Evolutionary conservation across 179 eudicot genomes (phyloP), one percentile per base, ranked within the genome.

Genomic region (Spinacia oleracea): DNA sequence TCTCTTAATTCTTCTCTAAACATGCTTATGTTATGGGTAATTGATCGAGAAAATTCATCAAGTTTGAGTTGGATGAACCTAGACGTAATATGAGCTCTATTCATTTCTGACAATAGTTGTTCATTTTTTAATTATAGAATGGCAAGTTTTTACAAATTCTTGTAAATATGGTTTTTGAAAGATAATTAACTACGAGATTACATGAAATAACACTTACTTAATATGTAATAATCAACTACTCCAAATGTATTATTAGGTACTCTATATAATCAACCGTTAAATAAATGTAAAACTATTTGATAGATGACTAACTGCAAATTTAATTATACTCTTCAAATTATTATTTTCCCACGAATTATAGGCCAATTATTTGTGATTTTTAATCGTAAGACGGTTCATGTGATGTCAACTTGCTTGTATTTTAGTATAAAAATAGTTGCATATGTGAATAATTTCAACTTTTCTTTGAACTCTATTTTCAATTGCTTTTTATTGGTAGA

Each of bases 71-170:
- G 31, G 32, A 25, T 68, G 80, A 68, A 68, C 50, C 43, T 55
- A 6, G 80, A 77, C 80, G 55, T 68, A 15, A 68, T 69, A 53
- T 40, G n/a, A 27, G 27, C 43, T 34, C 48, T 35, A 32, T 14
- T 20, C 6, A 27, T 46, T 23, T 16, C n/a, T 55, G 40, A 10
- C 50, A 25, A 21, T 65, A 34, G 31, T 50, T 48, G 16, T 7
- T 53, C 9, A 46, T 21, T 75, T 8, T 23, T 38, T 32, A 38
- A 1, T n/a, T 21, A 64, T 14, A 74, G 18, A 42, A 4, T 63
- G 21, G 58, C 34, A 58, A 55, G 7, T 35, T 21, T 5, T 34
- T 32, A 25, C n/a, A n/a, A n/a, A n/a, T n/a, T n/a, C n/a, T n/a
- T n/a, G n/a, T n/a, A n/a, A n/a, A n/a, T n/a, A n/a, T n/a, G n/a